A percentile compares a stretch with the other conserved stretches of the same genome.
phyloP scores from a whole-genome alignment of 2,329 filamentous ascomycete genomes.

The Apiospora pterosperma region DNA sequence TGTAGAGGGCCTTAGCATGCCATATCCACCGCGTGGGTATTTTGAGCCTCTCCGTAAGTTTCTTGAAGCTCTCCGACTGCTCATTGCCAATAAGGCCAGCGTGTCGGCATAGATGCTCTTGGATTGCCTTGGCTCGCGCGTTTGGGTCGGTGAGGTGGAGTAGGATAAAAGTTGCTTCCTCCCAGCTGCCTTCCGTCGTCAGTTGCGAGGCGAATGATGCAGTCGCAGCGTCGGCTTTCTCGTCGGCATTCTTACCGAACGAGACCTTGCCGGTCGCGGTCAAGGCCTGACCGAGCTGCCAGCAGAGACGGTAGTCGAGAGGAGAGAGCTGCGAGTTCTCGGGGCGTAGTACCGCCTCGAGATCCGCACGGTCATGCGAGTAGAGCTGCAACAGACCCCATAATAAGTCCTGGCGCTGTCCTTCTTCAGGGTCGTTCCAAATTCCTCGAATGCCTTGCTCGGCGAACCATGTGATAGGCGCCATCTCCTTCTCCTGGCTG shows the following conservation, averaged over 20 bases:
- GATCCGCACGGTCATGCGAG: conserved; percentile 50
- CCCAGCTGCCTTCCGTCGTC: conserved; percentile 61
- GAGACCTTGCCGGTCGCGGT: conserved; percentile 45
- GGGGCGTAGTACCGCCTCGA: conserved; percentile 72
- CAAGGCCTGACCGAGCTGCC: conserved; percentile 77
- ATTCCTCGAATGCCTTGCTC: conserved; percentile 55
- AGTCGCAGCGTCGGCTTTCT: conserved; percentile 64
- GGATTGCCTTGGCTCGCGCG: conserved; percentile 63
- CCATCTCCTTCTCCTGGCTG: conserved; percentile 64
- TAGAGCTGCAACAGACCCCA: conserved; percentile 87
- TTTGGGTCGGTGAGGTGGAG: conserved; percentile 65
- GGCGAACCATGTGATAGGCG: conserved; percentile 69
- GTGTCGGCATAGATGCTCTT: conserved; percentile 72
- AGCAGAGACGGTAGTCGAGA: conserved; percentile 72
- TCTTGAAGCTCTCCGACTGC: conserved; percentile 51
- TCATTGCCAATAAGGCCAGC: conserved; percentile 63
- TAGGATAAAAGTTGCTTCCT: conserved; percentile 72
- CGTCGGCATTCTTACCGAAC: conserved; percentile 50
- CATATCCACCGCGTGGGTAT: conserved; percentile 80
- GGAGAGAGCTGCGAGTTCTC: conserved; percentile 74
- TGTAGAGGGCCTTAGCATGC: conserved; percentile 80
- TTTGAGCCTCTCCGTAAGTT: conserved; percentile 61
- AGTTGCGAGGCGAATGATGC: conserved; percentile 63
- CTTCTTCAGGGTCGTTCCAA: conserved; percentile 58
- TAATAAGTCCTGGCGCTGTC: conserved; percentile 69